These are phyloP conservation scores for Lachnellula cervina DNA, from an alignment of 2,329 filamentous ascomycete genomes.

Conservation along the genomic window DNA sequence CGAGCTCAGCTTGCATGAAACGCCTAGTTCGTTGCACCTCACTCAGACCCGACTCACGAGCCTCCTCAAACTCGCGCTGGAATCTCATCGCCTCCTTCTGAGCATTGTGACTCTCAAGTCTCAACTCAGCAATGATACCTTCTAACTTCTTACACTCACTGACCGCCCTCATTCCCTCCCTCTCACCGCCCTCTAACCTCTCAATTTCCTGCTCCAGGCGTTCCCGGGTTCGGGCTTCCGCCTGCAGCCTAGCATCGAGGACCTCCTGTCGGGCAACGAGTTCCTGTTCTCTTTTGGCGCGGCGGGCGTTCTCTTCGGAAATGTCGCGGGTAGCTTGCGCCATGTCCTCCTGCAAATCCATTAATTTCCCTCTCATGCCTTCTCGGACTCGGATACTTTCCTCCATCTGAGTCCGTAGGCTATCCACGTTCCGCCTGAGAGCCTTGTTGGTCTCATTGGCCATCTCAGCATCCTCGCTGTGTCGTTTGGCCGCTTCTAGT, in stretches of 20 bases:
- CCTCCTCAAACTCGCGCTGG: constrained; percentile 80
- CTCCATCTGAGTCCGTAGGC: constrained; percentile 71
- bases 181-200: constrained; percentile 58
- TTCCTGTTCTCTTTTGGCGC: constrained; percentile 73
- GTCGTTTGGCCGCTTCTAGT: constrained; percentile 59
- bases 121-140: constrained; percentile 48
- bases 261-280: constrained; percentile 75
- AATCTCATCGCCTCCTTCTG: constrained; percentile 41
- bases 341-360: constrained; percentile 85
- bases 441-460: constrained; percentile 62
- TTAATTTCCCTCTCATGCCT: constrained; percentile 76
- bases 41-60: constrained; percentile 69
- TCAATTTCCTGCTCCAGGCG: constrained; percentile 63
- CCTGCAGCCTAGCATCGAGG: constrained; percentile 70
- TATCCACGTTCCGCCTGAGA: constrained; percentile 67
- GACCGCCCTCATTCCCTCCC: constrained; percentile 59
- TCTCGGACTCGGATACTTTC: constrained; percentile 83
- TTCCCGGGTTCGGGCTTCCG: constrained; percentile 66
- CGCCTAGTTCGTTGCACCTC: constrained; percentile 79
- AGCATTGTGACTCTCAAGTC: constrained; percentile 61
- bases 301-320: constrained; percentile 74
- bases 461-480: constrained; percentile 53
- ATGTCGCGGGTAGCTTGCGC: constrained; percentile 71
- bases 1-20: constrained; percentile 75
- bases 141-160: constrained; percentile 59